Conservation (phyloP, 306 rosid species). For the Rosa chinensis region DNA sequence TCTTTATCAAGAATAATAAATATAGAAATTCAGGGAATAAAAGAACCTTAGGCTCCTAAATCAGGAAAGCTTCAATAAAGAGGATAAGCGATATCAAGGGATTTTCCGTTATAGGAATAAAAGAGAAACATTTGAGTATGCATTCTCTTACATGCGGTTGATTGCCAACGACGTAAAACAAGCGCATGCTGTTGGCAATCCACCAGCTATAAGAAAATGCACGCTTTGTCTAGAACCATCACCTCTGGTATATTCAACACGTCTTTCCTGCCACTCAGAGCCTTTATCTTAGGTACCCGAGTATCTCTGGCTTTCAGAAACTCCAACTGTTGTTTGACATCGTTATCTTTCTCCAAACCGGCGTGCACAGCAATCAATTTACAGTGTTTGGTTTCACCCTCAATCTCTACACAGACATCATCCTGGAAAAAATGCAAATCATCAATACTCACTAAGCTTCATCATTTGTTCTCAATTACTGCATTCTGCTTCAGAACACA, state of each 20-base stretch:
- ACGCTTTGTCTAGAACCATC: constrained; percentile 11
- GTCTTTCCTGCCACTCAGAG: constrained; percentile 70
- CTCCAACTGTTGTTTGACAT: constrained; percentile 68
- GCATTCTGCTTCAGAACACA: constrained; percentile 11
- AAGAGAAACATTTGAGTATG: background rate
- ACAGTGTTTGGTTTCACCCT: constrained; percentile 53
- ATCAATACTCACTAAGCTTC: constrained; percentile 21
- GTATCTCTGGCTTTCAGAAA: constrained; percentile 68
- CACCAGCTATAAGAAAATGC: background rate
- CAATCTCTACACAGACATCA: constrained; percentile 63
- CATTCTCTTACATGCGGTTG: background rate
- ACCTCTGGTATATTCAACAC: constrained; percentile 90
- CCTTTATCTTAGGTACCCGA: constrained; percentile 54
- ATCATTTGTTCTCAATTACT: constrained; percentile 20
- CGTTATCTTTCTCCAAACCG: constrained; percentile 67
- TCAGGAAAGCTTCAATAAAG: background rate
- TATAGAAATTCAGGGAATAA: background rate
- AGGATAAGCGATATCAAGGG: background rate
- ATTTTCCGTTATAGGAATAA: background rate
- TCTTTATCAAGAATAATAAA: background rate
- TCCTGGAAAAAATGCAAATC: constrained; percentile 48
- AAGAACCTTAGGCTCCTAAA: background rate
- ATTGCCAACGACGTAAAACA: background rate
- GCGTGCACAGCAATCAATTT: constrained; percentile 92
- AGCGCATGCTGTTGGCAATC: background rate